Percentiles rank a stretch among this genome's conserved stretches.
Evolutionary conservation across 305 asterid genomes (phyloP).

Genomic region (Caryopteris hybrid): DNA sequence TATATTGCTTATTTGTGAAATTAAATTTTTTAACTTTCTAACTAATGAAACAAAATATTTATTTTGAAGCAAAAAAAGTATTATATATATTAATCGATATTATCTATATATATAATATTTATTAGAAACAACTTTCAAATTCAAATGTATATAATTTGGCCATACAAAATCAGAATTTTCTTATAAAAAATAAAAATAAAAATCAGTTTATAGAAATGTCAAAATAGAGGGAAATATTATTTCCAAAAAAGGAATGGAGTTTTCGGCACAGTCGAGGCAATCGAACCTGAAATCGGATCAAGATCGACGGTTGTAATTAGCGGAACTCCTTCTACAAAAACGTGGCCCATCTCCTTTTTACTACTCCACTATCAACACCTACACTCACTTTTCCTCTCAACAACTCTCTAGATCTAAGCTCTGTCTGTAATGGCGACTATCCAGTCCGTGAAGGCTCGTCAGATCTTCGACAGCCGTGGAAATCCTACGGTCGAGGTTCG

Average conservation of each 20-base stretch:
- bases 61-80: no score
- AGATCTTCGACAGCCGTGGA: conserved; percentile 83
- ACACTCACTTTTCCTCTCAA: neutral
- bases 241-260: neutral
- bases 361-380: neutral
- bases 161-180: no score
- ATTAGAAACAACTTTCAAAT: no score
- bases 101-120: no score
- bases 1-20: no score
- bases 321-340: conserved; percentile 21
- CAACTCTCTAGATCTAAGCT: neutral
- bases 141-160: no score
- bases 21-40: no score
- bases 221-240: no score
- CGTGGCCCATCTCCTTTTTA: neutral
- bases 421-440: conserved; percentile 33
- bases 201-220: no score
- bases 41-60: no score
- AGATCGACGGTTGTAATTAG: conserved; percentile 35
- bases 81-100: no score
- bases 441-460: conserved; percentile 54
- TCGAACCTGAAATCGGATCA: neutral
- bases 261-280: conserved; percentile 20
- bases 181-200: no score
- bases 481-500: conserved; percentile 77